Evolutionary conservation across 306 rosid genomes (phyloP).

Genomic region (Alnus rubra): DNA sequence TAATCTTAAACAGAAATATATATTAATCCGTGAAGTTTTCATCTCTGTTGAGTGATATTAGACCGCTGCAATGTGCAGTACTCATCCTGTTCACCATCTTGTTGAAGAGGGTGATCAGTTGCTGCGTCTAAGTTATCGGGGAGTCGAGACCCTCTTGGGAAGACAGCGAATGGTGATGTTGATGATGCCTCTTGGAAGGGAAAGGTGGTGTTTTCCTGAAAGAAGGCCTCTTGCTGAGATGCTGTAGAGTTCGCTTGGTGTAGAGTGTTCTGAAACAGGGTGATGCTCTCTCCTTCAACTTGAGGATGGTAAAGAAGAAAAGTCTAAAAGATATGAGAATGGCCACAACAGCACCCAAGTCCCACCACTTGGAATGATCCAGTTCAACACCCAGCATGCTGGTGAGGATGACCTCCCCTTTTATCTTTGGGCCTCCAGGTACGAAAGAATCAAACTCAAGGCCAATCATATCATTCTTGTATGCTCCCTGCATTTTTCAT

Average conservation of each 20-base stretch:
- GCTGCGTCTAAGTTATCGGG: constrained; percentile 50
- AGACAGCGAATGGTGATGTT: constrained; percentile 62
- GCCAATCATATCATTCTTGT: constrained; percentile 83
- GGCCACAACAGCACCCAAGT: constrained; percentile 56
- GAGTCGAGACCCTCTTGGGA: constrained; percentile 83
- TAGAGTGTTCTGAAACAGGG: constrained; percentile 52
- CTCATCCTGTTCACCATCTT: too few species aligned
- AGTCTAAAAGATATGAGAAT: constrained; percentile 58
- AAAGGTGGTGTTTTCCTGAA: constrained; percentile 62
- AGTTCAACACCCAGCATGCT: constrained; percentile 60
- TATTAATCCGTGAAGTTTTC: too few species aligned
- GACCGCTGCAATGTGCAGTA: neutral
- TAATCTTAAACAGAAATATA: too few species aligned
- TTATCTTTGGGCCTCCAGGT: constrained; percentile 63
- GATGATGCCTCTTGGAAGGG: constrained; percentile 71
- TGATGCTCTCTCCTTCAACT: constrained; percentile 64
- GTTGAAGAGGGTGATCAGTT: neutral
- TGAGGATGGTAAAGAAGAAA: constrained; percentile 64
- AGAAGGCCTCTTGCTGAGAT: constrained; percentile 75
- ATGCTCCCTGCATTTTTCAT: constrained; percentile 67
- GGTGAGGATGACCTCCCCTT: constrained; percentile 61
- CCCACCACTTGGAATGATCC: constrained; percentile 89
- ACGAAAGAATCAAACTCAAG: constrained; percentile 57
- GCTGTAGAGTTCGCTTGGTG: constrained; percentile 49
- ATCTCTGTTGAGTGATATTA: neutral